A percentile compares a stretch with the other conserved stretches of the same genome.
Evolutionary conservation across 1,284 basidiomycete species (phyloP).

Genomic region (Ustilago bromivora): DNA sequence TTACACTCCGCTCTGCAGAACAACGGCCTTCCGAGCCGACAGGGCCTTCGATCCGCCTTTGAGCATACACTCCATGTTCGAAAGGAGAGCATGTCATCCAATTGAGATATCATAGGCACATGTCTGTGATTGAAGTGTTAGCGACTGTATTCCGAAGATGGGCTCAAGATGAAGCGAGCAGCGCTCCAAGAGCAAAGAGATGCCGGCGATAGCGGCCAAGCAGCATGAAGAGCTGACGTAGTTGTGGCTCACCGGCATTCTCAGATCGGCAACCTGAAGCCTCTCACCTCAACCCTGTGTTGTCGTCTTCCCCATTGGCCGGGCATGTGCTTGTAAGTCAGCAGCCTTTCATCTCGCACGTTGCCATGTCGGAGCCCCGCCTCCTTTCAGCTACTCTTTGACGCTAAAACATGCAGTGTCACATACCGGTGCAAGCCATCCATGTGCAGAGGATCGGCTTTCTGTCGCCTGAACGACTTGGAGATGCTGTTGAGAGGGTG

Average conservation of each 20-base stretch:
- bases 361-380: background rate
- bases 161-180: background rate
- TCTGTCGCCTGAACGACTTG: no score
- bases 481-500: no score
- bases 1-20: background rate
- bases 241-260: conserved; percentile 5
- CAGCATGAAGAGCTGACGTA: conserved; percentile 2
- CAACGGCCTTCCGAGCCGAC: background rate
- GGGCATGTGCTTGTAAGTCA: background rate
- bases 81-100: background rate
- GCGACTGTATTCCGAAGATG: no score
- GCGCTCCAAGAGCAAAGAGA: background rate
- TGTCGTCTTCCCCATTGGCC: background rate
- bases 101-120: background rate
- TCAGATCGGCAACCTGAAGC: background rate
- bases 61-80: background rate
- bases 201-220: background rate
- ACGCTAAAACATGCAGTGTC: background rate
- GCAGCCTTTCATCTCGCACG: background rate
- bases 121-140: background rate
- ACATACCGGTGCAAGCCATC: background rate
- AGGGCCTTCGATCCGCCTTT: background rate
- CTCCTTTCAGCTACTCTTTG: conserved; percentile 3
- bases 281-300: no score
- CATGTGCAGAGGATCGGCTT: no score